Evolutionary conservation across 2,329 filamentous ascomycete genomes (phyloP).

Genomic region (Paraphoma chrysanthemicola): DNA sequence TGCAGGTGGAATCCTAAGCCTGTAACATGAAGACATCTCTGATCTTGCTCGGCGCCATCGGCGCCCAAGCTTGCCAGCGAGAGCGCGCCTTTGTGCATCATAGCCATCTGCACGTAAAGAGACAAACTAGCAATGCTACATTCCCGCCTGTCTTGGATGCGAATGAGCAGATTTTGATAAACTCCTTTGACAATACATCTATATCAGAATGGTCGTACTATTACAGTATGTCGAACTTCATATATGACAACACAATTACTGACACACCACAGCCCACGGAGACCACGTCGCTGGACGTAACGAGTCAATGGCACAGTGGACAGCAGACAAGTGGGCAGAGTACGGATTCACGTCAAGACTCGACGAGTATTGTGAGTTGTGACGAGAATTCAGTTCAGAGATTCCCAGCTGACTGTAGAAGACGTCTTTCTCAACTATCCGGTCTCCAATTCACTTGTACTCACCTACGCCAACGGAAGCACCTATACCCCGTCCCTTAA

Average conservation of each 20-base stretch:
- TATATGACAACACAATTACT: conserved; percentile 3
- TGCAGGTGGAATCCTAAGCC: conserved; percentile 3
- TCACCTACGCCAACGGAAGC: conserved; percentile 45
- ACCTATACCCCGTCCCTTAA: conserved; percentile 37
- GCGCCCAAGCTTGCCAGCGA: conserved; percentile 43
- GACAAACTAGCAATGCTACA: conserved; percentile 28
- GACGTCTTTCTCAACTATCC: conserved; percentile 49
- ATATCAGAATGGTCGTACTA: conserved; percentile 49
- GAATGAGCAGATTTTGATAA: conserved; percentile 48
- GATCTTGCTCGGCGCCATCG: conserved; percentile 37
- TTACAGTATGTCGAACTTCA: conserved; percentile 35
- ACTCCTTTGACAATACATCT: conserved; percentile 50
- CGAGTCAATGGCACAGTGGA: conserved; percentile 50
- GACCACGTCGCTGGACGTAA: conserved; percentile 43
- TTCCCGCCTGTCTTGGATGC: conserved; percentile 44
- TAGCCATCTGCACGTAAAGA: conserved; percentile 32
- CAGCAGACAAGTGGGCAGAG: conserved; percentile 44
- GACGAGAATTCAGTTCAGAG: not conserved
- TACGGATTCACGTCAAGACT: conserved; percentile 46
- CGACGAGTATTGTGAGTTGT: conserved; percentile 43
- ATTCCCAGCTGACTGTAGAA: conserved; percentile 11
- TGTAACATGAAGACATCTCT: conserved; percentile 31
- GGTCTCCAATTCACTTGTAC: conserved; percentile 40
- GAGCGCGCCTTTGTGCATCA: conserved; percentile 34
- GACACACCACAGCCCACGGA: conserved; percentile 35